Evolutionary conservation across 2,329 filamentous ascomycete species (phyloP), one percentile per base, ranked within the genome.

Genomic region (Herpotrichia juniperi): DNA sequence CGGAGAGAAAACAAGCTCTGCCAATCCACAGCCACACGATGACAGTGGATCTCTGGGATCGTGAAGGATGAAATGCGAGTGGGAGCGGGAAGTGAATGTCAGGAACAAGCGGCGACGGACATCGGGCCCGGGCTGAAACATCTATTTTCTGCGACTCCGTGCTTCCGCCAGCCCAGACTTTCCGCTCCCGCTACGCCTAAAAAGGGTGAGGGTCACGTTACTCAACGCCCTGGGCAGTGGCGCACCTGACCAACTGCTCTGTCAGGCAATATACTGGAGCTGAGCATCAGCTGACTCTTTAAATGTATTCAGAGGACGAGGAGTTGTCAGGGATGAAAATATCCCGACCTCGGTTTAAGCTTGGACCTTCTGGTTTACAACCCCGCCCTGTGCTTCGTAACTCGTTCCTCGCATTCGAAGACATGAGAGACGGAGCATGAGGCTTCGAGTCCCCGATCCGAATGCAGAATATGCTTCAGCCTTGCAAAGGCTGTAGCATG

Each of bases 1-100:
- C 34, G 34, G 34, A 37, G 34, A 37, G 12, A 37, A 37, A 37
- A 37, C 16, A 37, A 37, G 34, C 34, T 37, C 34, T 37, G 31
- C 31, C 12, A 8, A 12, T 19, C 16, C 34, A n/a, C 16, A 37
- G 34, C n/a, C n/a, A 21, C 34, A 19, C 34, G 7, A n/a, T 19
- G 34, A 5, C 34, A 37, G 3, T 4, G 34, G 5, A 10, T 19
- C 6, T 6, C 17, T 12, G 34, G 4, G 5, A 6, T 4, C 16
- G 16, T 37, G 34, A 17, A n/a, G 16, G 9, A 8, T 11, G 9
- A n/a, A 16, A 34, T 16, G 14, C 5, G 31, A 34, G 16, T n/a
- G 5, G 31, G 10, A 11, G 5, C 31, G 16, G 31, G 31, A 34
- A 16, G n/a, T n/a, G 10, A 34, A n/a, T 8, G 14, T 11, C 26